These are phyloP conservation scores for Penicillium verrucosum DNA, from an alignment of 2,329 filamentous ascomycete species.

Conservation along the genomic window DNA sequence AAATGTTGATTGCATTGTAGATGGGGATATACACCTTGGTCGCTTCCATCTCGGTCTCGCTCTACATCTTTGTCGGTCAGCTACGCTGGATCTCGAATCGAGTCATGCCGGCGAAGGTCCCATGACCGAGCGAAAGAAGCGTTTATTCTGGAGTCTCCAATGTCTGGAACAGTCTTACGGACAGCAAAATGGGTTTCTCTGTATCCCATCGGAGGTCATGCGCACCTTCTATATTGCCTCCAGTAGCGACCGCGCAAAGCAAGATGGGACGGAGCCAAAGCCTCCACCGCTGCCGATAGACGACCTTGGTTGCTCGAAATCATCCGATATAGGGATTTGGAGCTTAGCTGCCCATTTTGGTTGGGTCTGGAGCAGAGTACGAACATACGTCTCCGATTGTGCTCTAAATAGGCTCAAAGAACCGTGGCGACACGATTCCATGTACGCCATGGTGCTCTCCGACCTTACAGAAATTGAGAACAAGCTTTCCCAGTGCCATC, in stretches of 20 bases:
- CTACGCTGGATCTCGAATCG: slow-evolving; percentile 48
- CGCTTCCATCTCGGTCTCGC: slow-evolving; percentile 52
- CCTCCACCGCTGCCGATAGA: slow-evolving; percentile 47
- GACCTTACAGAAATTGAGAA: slow-evolving; percentile 52
- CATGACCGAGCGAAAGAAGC: slow-evolving; percentile 46
- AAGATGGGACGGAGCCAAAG: slow-evolving; percentile 30
- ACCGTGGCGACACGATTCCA: slow-evolving; percentile 53
- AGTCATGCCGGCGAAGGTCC: slow-evolving; percentile 39
- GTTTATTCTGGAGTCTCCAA: slow-evolving; percentile 53
- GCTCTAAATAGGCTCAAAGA: slow-evolving; percentile 48
- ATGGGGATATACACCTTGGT: slow-evolving; percentile 50
- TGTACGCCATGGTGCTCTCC: slow-evolving; percentile 51
- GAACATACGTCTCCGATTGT: slow-evolving; percentile 49
- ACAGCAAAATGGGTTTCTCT: slow-evolving; percentile 46
- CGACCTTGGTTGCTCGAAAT: slow-evolving; percentile 42
- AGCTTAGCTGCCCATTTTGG: slow-evolving; percentile 50
- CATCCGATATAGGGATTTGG: slow-evolving; percentile 50
- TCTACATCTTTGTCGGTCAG: slow-evolving; percentile 51
- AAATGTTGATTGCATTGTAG: slow-evolving; percentile 28
- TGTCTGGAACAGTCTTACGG: slow-evolving; percentile 52
- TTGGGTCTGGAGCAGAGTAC: slow-evolving; percentile 51
- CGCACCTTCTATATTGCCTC: slow-evolving; percentile 33
- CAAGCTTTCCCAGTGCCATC: slow-evolving; percentile 48
- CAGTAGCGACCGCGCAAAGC: slow-evolving; percentile 14
- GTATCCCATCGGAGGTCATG: slow-evolving; percentile 43